Evolutionary conservation across 2,329 filamentous ascomycete species (phyloP), one percentile per base, ranked within the genome.

Genomic region (Colletotrichum siamense): DNA sequence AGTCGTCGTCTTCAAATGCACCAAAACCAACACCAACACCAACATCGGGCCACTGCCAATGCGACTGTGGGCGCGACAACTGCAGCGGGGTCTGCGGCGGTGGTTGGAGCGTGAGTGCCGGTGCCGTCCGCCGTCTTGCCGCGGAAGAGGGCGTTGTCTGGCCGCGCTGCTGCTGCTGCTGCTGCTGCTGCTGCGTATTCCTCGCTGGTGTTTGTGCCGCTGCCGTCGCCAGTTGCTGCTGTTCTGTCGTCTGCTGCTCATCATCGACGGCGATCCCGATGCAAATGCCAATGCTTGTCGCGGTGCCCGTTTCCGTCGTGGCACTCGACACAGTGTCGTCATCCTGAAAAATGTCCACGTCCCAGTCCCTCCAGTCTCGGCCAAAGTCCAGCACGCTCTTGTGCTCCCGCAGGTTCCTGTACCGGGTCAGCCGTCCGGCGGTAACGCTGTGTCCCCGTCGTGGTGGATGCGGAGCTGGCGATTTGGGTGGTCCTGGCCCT

Each of bases 261-360:
- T 76, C 74, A 8, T 76, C 74, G 26, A 76, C 65, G 34, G 74
- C 74, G 24, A 76, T 74, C 26, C 74, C 74, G 28, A 76, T 74
- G 28, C 64, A 62, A 24, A 52, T 28, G 70, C 74, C 71, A 69
- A 76, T 69, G 71, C 74, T 74, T 65, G 74, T 74, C 65, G 71
- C 74, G 28, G 74, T 74, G 18, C 71, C 74, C 28, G 74, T 76
- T 65, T 76, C 74, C 70, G 74, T 74, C 74, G 74, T 76, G 59
- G 74, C 74, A 69, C 73, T 76, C 64, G 74, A 76, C 65, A 49
- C 71, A 18, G 71, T 57, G n/a, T 76, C 74, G 18, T 76, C 74
- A 22, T 76, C 74, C 34, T 44, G 74, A 26, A 76, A 76, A 30
- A 76, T 76, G 18, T 76, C 70, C 71, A 76, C 74, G 16, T 76